phyloP scores from a whole-genome alignment of 2,329 filamentous ascomycete species.

The Aspergillus niger region DNA sequence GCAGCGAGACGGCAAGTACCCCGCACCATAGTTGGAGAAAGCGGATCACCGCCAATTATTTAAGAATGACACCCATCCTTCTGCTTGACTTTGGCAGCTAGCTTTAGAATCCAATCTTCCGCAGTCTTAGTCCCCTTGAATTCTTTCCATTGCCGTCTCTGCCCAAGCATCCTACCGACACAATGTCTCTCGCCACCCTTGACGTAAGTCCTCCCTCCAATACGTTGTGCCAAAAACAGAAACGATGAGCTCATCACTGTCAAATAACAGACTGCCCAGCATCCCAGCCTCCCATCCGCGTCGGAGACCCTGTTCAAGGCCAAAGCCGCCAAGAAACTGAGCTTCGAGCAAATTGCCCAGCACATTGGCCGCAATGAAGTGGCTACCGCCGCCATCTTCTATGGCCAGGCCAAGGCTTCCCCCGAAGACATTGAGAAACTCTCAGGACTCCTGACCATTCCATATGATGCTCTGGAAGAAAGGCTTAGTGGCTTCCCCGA shows the following conservation, averaged over 20 bases:
- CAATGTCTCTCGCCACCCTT: constrained; percentile 48
- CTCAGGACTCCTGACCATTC: constrained; percentile 64
- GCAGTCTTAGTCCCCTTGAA: too few relatives aligned
- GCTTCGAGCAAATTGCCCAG: constrained; percentile 75
- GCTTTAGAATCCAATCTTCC: too few relatives aligned
- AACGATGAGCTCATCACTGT: neutral
- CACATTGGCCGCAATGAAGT: constrained; percentile 78
- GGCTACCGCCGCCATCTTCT: constrained; percentile 84
- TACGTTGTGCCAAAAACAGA: neutral
- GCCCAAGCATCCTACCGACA: constrained; percentile 3
- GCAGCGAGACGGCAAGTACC: constrained; percentile 6
- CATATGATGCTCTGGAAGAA: constrained; percentile 57
- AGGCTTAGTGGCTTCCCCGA: constrained; percentile 76
- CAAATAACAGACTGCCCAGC: constrained; percentile 30
- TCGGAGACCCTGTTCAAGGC: constrained; percentile 75
- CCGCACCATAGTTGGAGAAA: constrained; percentile 20
- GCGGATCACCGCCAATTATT: constrained; percentile 15
- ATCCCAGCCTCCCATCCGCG: constrained; percentile 67
- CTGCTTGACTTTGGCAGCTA: neutral
- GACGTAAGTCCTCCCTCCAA: constrained; percentile 36
- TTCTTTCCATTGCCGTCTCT: neutral
- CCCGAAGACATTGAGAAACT: constrained; percentile 70
- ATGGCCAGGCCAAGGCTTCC: constrained; percentile 77
- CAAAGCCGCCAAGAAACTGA: constrained; percentile 73
- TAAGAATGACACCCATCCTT: constrained; percentile 12